Evolutionary conservation across 1,284 basidiomycete genomes (phyloP), one percentile per base, ranked within the genome.

Genomic region (Mycena sp.): DNA sequence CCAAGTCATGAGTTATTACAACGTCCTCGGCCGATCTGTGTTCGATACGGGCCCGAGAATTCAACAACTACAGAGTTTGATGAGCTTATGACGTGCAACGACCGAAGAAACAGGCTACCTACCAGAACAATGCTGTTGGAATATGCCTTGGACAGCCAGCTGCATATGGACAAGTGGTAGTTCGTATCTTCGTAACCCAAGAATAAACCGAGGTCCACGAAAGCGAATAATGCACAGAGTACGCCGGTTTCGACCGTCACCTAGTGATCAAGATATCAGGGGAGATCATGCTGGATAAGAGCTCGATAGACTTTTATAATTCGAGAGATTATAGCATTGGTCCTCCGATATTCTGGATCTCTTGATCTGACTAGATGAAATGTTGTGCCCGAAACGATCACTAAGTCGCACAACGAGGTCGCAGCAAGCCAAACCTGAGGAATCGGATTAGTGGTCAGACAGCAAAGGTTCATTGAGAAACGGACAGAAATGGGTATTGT

Each of bases 231-330:
- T 4, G 73, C 73, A 38, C 70, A 76, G 14, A 76, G 32, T 6
- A 73, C 28, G 17, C 78, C 77, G 1, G 78, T 78, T 67, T 77
- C 74, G 23, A 76, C 70, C 4, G 73, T 69, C 2, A 72, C 30
- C 61, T 63, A 44, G 40, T 11, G 28, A 12, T 14, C 11, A 14
- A 30, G 5, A 17, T 21, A 37, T 21, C 19, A 37, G 6, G 12
- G 10, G 23, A 26, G 19, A 6, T 7, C 17, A 23, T 35, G 30
- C 6, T 9, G 9, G 32, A 37, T 17, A 3, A 19, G 30, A 21
- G 12, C 14, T 41, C 59, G 7, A 37, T n/a, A n/a, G n/a, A 61
- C 59, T 52, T 16, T 41, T 26, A 54, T 50, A 10, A 61, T 23
- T 23, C 59, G 45, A 9, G 38, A 28, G 29, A 54, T 26, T 2